Percentiles rank a stretch among this genome's conserved stretches.
These are phyloP conservation scores for Halophytophthora polymorphica DNA, from an alignment of 352 stramenopile species.

Conservation along the genomic window DNA sequence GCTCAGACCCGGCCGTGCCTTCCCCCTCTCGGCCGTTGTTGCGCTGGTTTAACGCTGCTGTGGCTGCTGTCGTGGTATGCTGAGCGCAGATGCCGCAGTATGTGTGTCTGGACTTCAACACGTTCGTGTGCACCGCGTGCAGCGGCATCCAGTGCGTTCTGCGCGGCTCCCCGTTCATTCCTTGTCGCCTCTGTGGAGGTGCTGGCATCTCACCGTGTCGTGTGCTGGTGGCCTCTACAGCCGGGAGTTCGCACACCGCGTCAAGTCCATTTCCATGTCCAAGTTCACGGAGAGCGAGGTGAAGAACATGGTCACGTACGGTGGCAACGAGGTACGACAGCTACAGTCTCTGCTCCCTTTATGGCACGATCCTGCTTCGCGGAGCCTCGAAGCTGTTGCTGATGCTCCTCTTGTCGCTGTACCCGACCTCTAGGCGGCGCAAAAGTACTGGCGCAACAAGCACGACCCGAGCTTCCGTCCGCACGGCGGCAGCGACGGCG, in stretches of 20 bases:
- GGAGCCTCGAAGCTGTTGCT: background rate
- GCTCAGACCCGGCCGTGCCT: background rate
- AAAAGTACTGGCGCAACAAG: constrained; percentile 84
- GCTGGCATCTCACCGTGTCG: background rate
- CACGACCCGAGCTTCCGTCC: constrained; percentile 81
- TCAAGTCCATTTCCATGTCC: constrained; percentile 94
- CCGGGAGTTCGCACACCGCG: constrained; percentile 90
- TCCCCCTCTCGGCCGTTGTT: background rate
- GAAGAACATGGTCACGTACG: constrained; percentile 84
- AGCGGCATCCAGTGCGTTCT: constrained; percentile 89
- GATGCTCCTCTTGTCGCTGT: background rate
- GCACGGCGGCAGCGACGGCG: constrained; percentile 64
- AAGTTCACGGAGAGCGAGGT: constrained; percentile 92
- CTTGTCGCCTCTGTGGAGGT: background rate
- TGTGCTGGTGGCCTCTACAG: constrained; percentile 21
- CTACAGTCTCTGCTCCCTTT: too few relatives aligned
- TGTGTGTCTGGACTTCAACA: constrained; percentile 92
- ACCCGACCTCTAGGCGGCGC: constrained; percentile 42
- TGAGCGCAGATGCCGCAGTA: constrained; percentile 87
- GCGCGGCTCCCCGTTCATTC: background rate
- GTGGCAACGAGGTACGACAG: constrained; percentile 80
- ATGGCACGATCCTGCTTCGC: background rate
- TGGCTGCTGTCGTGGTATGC: constrained; percentile 2
- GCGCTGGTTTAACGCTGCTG: constrained; percentile 3
- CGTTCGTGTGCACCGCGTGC: constrained; percentile 93